phyloP scores from a whole-genome alignment of 192 early-diverging fungal genomes.

The Martensiomyces pterosporus region DNA sequence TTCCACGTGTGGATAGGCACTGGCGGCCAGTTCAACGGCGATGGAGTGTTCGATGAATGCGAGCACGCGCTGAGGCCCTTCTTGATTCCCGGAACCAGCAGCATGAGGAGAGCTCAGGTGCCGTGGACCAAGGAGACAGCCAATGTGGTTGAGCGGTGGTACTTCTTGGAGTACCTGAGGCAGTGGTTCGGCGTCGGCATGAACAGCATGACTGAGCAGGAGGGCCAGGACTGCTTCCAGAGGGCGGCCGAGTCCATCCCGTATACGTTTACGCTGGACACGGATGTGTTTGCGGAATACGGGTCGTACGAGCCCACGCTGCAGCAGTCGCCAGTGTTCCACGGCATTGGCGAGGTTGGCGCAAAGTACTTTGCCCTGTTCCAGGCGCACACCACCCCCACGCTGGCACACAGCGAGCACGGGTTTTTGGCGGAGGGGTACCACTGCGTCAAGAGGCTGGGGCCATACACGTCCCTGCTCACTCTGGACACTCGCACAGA shows the following conservation, averaged over 20 bases:
- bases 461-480: conserved; percentile 64
- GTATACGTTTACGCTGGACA: not conserved
- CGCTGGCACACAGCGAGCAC: conserved; percentile 56
- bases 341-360: conserved; percentile 64
- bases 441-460: conserved; percentile 62
- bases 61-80: conserved; percentile 60
- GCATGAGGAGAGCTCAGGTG: conserved; percentile 38
- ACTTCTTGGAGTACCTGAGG: conserved; percentile 60
- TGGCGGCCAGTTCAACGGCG: conserved; percentile 67
- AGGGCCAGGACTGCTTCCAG: conserved; percentile 50
- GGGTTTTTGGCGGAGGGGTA: conserved; percentile 52
- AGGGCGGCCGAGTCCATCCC: conserved; percentile 65
- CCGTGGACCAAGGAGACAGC: conserved; percentile 60
- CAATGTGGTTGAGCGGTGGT: conserved; percentile 58
- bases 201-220: conserved; percentile 10
- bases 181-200: conserved; percentile 48
- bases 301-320: conserved; percentile 69
- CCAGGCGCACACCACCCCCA: conserved; percentile 72
- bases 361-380: conserved; percentile 75
- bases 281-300: conserved; percentile 22
- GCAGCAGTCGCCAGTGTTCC: conserved; percentile 61
- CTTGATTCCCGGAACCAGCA: conserved; percentile 27
- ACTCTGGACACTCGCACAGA: conserved; percentile 71
- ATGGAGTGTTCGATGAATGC: conserved; percentile 55
- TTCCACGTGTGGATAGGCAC: conserved; percentile 69